Evolutionary conservation across 1,139 yeast genomes (phyloP).

Genomic region (Pneumocystis oryctolagi): DNA sequence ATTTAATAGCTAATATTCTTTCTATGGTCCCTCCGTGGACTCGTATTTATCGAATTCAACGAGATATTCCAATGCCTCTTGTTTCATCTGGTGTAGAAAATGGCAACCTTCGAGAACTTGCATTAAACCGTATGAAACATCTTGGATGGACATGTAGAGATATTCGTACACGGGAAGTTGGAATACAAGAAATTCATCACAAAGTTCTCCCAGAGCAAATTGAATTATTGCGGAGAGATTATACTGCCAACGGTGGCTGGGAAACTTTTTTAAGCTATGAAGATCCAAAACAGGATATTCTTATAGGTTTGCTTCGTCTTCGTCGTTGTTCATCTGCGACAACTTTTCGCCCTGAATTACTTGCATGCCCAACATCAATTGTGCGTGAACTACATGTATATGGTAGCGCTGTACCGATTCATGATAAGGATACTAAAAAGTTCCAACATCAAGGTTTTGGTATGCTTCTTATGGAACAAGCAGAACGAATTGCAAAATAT

Average conservation of each 20-base stretch:
- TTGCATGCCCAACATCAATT: slow-evolving; percentile 69
- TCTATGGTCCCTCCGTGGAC: slow-evolving; percentile 99
- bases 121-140: slow-evolving; percentile 94
- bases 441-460: slow-evolving; percentile 99
- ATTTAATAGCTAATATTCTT: slow-evolving; percentile 83
- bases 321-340: slow-evolving; percentile 80
- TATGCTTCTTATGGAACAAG: slow-evolving; percentile 93
- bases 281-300: slow-evolving; percentile 91
- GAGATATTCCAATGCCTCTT: slow-evolving; percentile 98
- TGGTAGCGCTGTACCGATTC: slow-evolving; percentile 94
- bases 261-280: slow-evolving; percentile 92
- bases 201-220: slow-evolving; percentile 96
- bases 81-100: slow-evolving; percentile 97
- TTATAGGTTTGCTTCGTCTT: slow-evolving; percentile 76
- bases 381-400: slow-evolving; percentile 94
- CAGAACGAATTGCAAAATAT: slow-evolving; percentile 85
- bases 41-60: slow-evolving; percentile 90
- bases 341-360: slow-evolving; percentile 81
- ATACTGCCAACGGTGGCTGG: slow-evolving; percentile 98
- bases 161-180: slow-evolving; percentile 97
- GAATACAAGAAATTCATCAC: slow-evolving; percentile 95
- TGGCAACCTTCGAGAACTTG: slow-evolving; percentile 89
- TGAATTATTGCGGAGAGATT: slow-evolving; percentile 86
- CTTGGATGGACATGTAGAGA: slow-evolving; percentile 93
- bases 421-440: slow-evolving; percentile 93